Evolutionary conservation across 176 grass and related monocot species (phyloP).

Genomic region (Carex kokanica): DNA sequence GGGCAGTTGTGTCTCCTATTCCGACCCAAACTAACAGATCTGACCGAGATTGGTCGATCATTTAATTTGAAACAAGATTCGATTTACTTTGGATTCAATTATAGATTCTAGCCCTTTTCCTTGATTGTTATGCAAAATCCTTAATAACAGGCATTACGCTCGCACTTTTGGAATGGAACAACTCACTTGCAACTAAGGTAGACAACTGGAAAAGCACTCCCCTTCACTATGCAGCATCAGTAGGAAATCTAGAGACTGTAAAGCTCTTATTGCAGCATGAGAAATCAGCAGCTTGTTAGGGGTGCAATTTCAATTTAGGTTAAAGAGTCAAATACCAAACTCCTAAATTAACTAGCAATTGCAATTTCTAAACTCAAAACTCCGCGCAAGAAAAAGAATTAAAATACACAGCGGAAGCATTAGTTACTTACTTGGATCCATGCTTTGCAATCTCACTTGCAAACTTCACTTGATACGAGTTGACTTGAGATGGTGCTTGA

Average conservation of each 20-base stretch:
- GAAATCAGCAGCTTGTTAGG: conserved; percentile 36
- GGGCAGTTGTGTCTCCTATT: neutral
- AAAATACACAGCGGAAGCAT: too few species aligned
- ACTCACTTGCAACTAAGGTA: conserved; percentile 32
- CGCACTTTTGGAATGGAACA: conserved; percentile 43
- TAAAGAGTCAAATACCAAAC: too few species aligned
- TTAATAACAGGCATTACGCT: conserved; percentile 52
- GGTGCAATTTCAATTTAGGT: too few species aligned
- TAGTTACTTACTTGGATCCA: too few species aligned
- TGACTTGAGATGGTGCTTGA: too few species aligned
- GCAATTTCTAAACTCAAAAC: too few species aligned
- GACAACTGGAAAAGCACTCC: conserved; percentile 51
- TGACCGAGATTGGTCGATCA: neutral
- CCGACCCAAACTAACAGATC: neutral
- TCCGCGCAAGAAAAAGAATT: too few species aligned
- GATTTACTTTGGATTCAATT: neutral
- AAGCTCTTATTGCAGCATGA: conserved; percentile 43
- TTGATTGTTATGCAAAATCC: neutral
- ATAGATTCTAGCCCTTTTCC: neutral
- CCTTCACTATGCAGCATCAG: conserved; percentile 69
- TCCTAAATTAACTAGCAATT: too few species aligned
- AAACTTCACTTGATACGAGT: too few species aligned
- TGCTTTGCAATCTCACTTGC: too few species aligned
- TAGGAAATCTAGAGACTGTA: conserved; percentile 33
- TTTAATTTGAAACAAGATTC: neutral